Evolutionary conservation across 192 early-diverging fungal genomes (phyloP).

Genomic region (Allomyces macrogynus): DNA sequence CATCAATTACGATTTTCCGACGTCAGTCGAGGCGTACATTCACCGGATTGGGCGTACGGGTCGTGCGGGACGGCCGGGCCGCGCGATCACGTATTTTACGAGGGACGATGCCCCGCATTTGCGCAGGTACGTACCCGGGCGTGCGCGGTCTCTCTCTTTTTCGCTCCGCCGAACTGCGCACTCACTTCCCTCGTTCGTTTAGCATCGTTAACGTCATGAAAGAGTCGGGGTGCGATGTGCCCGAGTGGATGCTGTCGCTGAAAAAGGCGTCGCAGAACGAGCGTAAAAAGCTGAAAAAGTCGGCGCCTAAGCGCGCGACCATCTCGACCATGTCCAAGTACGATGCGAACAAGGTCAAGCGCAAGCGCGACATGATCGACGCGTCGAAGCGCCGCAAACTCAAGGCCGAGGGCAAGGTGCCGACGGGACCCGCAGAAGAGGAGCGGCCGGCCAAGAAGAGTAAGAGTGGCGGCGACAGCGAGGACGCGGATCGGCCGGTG

Average conservation of each 20-base stretch:
- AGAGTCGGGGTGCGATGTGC: slow-evolving; percentile 82
- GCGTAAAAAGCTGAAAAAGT: slow-evolving; percentile 48
- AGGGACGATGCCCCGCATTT: slow-evolving; percentile 77
- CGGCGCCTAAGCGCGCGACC: slow-evolving; percentile 43
- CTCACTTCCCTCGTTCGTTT: background rate
- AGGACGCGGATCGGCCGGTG: too few relatives aligned
- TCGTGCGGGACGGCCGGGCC: slow-evolving; percentile 75
- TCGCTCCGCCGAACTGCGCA: background rate
- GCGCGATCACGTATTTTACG: slow-evolving; percentile 88
- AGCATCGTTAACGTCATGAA: slow-evolving; percentile 93
- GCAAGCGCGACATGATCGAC: slow-evolving; percentile 32
- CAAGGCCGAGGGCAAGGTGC: too few relatives aligned
- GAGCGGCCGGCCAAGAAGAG: too few relatives aligned
- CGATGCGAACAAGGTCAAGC: slow-evolving; percentile 43
- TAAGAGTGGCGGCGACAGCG: too few relatives aligned
- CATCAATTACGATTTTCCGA: slow-evolving; percentile 97
- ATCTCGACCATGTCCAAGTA: slow-evolving; percentile 62
- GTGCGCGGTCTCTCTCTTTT: background rate
- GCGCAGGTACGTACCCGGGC: slow-evolving; percentile 25
- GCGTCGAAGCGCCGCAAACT: too few relatives aligned
- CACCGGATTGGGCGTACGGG: slow-evolving; percentile 97
- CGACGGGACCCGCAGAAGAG: too few relatives aligned
- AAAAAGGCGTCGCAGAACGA: slow-evolving; percentile 48
- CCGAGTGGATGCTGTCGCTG: slow-evolving; percentile 91
- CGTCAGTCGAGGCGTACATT: slow-evolving; percentile 76